phyloP scores from a whole-genome alignment of 306 rosid species.

The Dryas alaskensis region DNA sequence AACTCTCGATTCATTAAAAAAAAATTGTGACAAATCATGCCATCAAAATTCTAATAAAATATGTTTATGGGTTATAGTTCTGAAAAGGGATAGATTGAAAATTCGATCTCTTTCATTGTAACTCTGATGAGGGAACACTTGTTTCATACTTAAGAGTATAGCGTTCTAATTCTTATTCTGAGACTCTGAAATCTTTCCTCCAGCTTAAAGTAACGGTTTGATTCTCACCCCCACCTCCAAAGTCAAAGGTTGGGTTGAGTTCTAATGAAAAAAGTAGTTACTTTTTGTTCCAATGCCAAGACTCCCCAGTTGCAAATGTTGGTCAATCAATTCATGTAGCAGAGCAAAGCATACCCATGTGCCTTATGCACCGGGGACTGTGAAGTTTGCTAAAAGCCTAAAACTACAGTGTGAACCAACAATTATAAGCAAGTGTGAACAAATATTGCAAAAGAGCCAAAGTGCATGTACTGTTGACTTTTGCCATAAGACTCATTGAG shows the following conservation, averaged over 20 bases:
- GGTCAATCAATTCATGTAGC: background rate
- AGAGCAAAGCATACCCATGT: constrained; percentile 15
- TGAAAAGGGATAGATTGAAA: too few relatives aligned
- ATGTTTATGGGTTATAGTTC: too few relatives aligned
- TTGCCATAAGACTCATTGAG: background rate
- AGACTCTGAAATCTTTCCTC: too few relatives aligned
- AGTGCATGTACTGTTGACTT: background rate
- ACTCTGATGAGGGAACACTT: too few relatives aligned
- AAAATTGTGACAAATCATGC: too few relatives aligned
- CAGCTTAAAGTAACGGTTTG: too few relatives aligned
- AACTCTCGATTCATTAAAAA: too few relatives aligned
- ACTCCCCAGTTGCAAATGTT: background rate
- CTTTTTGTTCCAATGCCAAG: background rate
- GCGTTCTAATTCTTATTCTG: too few relatives aligned
- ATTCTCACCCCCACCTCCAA: too few relatives aligned
- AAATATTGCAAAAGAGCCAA: background rate
- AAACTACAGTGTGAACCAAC: background rate
- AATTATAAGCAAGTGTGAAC: constrained; percentile 2
- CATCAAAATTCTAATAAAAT: too few relatives aligned
- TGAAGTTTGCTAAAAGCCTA: background rate
- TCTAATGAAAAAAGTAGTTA: background rate
- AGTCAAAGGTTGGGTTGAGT: background rate
- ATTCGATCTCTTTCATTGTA: too few relatives aligned
- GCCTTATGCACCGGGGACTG: background rate
- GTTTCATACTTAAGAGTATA: too few relatives aligned